Evolutionary conservation across 306 rosid species (phyloP), one percentile per base, ranked within the genome.

Genomic region (Fragaria vesca): DNA sequence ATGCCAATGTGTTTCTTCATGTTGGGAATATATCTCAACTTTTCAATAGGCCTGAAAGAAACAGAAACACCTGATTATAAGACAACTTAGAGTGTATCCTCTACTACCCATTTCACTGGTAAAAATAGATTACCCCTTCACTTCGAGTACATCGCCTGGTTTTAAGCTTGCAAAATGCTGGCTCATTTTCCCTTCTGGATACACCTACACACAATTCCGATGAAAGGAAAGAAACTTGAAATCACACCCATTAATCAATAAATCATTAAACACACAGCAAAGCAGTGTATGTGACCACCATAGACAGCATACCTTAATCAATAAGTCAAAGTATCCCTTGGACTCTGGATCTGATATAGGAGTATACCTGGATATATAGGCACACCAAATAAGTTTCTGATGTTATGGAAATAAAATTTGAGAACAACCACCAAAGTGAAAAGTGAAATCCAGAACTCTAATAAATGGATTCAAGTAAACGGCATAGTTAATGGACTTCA

Each of bases 1-100:
- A 95, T 95, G 86, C 98, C 98, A 75, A 95, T 89, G 73, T 89
- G 90, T 89, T 91, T 91, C 93, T 93, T 96, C 98, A 96, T 93
- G 81, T 96, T 96, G 80, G 98, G 94, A 74, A 83, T 82, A 80
- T 96, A 96, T 88, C 84, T 91, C 78, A 96, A 80, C 83, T 96
- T 96, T 83, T 91, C 98, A 85, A 89, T 87, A 74, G 99, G 98
- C 89, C 98, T 96, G 97, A 78, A 85, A 81, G 63, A 76, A 83
- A 74, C 50, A 71, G 38, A 73, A 50, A 61, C 24, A 66, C 21
- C 63, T 50, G 63, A 74, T 83, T 46, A 72, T 24, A 73, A 72
- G 72, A 81, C 43, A 46, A 85, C 76, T 61, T 57, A 46, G 20
- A 78, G n/a, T 15, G 75, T 74, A 81, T 80, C 58, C 65, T 51